Evolutionary conservation across 441 rosid genomes (phyloP).

Genomic region (Gossypium davidsonii): DNA sequence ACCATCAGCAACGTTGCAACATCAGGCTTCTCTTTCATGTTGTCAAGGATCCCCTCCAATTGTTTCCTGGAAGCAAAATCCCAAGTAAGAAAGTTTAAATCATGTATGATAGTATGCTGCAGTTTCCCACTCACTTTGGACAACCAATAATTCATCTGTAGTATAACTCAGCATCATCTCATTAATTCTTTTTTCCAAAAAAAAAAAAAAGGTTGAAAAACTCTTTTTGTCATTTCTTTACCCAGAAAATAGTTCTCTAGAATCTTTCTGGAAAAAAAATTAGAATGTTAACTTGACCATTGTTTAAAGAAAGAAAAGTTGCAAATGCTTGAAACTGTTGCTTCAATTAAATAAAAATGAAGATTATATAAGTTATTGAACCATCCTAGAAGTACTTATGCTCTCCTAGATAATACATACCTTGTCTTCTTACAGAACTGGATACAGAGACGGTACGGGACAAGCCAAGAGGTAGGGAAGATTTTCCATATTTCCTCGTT

Average conservation of each 20-base stretch:
- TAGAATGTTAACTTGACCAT: background rate
- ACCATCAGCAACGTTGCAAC: slow-evolving; percentile 84
- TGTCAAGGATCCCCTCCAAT: slow-evolving; percentile 74
- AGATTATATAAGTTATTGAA: slow-evolving; percentile 2
- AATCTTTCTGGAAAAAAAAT: background rate
- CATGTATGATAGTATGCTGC: background rate
- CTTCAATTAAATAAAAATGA: slow-evolving; percentile 5
- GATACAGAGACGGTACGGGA: slow-evolving; percentile 89
- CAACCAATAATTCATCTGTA: background rate
- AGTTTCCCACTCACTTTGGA: too few species aligned
- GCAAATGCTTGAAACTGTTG: background rate
- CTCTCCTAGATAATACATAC: slow-evolving; percentile 26
- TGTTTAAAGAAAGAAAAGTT: background rate
- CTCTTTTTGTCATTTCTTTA: slow-evolving; percentile 1
- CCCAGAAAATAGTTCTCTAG: background rate
- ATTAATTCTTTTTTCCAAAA: background rate
- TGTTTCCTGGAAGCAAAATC: slow-evolving; percentile 67
- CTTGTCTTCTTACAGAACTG: slow-evolving; percentile 95
- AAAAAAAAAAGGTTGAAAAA: background rate
- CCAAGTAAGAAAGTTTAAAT: slow-evolving; percentile 8
- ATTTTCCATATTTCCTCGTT: slow-evolving; percentile 98
- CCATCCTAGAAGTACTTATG: slow-evolving; percentile 4
- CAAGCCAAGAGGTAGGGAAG: slow-evolving; percentile 95
- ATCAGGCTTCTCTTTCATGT: slow-evolving; percentile 89
- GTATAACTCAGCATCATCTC: background rate